Evolutionary conservation across 371 early-diverging fungal genomes (phyloP), one percentile per base, ranked within the genome.

Genomic region (Mortierella sp.): DNA sequence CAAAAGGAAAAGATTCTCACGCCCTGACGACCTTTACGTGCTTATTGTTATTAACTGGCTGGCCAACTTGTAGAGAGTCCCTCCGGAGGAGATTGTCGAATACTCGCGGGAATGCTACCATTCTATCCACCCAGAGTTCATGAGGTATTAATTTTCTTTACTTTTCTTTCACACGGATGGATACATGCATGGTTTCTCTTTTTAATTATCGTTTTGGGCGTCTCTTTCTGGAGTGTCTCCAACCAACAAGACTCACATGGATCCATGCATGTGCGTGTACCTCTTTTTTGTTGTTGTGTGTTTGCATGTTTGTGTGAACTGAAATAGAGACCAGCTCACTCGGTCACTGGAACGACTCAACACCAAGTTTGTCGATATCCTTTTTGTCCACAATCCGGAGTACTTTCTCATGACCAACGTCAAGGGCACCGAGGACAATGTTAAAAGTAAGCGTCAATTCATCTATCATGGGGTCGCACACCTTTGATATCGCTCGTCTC

Each of bases 121-220:
- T 34, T 85, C 74, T 29, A 85, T 85, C 58, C 85, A 85, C 43
- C 85, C 85, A 34, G 85, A 77, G 69, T 85, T 85, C 43, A 85
- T 85, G 85, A 72, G 77, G 85, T 85, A 72, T 55, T n/a, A 34
- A 16, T 24, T 66, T 66, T 16, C 31, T 70, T 64, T 48, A 24
- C 48, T 14, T 19, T 50, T 24, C 39, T 50, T 31, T 24, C 10
- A 6, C 8, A 4, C 34, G 16, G 34, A 7, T 19, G 19, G 22
- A 31, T 6, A 34, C 14, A 58, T 58, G 58, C 58, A 34, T 58
- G 34, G 58, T 55, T 37, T 58, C 37, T 19, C 58, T 34, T 11
- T 34, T 58, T 37, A 58, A 19, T 34, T 58, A 34, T 31, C 14
- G 16, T 2, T 55, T 58, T 58, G 58, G 37, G 58, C 37, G 58